phyloP scores from a whole-genome alignment of 1,284 basidiomycete species.

The Mycena citricolor region DNA sequence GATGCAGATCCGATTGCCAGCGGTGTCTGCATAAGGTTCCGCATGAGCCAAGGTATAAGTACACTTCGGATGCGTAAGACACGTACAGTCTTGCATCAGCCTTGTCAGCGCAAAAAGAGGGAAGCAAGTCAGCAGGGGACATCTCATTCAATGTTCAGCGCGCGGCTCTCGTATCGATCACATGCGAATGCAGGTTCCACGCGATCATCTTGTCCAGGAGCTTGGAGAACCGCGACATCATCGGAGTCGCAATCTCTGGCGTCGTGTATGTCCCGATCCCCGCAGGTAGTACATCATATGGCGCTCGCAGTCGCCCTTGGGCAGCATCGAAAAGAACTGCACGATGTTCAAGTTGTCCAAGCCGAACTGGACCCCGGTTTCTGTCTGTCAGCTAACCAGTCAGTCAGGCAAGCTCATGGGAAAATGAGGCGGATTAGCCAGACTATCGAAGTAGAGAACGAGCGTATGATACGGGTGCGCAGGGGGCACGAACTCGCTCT shows the following conservation, averaged over 20 bases:
- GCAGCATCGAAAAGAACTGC: conserved; percentile 49
- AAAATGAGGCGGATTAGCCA: too few species aligned
- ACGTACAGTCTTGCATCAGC: conserved; percentile 60
- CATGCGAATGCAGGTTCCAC: conserved; percentile 53
- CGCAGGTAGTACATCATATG: conserved; percentile 65
- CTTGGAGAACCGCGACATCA: conserved; percentile 33
- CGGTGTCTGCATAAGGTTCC: conserved; percentile 34
- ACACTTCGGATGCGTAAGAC: conserved; percentile 20
- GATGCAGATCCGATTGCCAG: conserved; percentile 54
- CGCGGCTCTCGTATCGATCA: conserved; percentile 51
- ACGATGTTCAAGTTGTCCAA: conserved; percentile 48
- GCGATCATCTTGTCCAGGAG: conserved; percentile 50
- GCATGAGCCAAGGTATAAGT: too few species aligned
- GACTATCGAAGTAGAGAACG: too few species aligned
- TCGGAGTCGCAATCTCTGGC: conserved; percentile 36
- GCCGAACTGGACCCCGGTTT: conserved; percentile 54
- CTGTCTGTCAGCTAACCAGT: too few species aligned
- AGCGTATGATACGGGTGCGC: too few species aligned
- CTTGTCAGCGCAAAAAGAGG: too few species aligned
- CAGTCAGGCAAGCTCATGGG: too few species aligned
- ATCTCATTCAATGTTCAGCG: too few species aligned
- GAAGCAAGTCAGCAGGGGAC: too few species aligned
- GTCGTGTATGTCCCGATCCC: conserved; percentile 24
- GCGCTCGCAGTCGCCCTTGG: conserved; percentile 48
- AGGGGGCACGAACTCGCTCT: too few species aligned